Evolutionary conservation across 1,139 yeast genomes (phyloP).

Genomic region (Yamadazyma epiphylla): DNA sequence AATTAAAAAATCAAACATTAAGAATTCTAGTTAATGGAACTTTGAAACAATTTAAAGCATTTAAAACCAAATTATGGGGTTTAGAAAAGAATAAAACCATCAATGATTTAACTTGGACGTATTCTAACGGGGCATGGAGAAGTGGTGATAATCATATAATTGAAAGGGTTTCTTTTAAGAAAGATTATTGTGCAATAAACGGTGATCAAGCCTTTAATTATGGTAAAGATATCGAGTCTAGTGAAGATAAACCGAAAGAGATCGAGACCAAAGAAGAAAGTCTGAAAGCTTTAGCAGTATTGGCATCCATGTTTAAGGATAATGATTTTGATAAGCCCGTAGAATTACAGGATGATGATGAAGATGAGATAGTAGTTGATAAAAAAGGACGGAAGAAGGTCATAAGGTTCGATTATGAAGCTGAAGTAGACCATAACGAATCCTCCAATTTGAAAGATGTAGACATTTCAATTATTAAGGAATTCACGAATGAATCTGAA

Average conservation of each 20-base stretch:
- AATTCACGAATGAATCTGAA: conserved; percentile 16
- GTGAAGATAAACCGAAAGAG: conserved; percentile 17
- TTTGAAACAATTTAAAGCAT: conserved; percentile 53
- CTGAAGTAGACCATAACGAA: conserved; percentile 22
- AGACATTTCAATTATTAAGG: conserved; percentile 18
- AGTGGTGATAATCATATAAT: conserved; percentile 80
- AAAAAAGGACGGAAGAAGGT: conserved; percentile 39
- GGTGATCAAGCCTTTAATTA: conserved; percentile 18
- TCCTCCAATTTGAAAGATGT: conserved; percentile 17
- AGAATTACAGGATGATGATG: conserved; percentile 44
- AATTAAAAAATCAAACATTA: conserved; percentile 54
- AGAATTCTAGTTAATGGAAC: conserved; percentile 63
- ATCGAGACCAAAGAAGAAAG: conserved; percentile 25
- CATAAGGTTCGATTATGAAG: conserved; percentile 35
- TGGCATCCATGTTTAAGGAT: conserved; percentile 48
- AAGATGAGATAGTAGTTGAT: conserved; percentile 49
- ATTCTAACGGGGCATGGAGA: conserved; percentile 68
- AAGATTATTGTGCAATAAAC: conserved; percentile 19
- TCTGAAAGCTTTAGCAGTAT: conserved; percentile 36
- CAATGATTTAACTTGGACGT: conserved; percentile 61
- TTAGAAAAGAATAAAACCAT: conserved; percentile 60
- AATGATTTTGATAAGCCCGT: conserved; percentile 64
- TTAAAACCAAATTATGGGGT: conserved; percentile 88
- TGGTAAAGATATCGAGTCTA: conserved; percentile 16
- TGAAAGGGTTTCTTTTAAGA: conserved; percentile 40